A percentile compares a stretch with the other conserved stretches of the same genome.
Evolutionary conservation across 2,329 filamentous ascomycete genomes (phyloP).

Genomic region (Cercospora sojina): DNA sequence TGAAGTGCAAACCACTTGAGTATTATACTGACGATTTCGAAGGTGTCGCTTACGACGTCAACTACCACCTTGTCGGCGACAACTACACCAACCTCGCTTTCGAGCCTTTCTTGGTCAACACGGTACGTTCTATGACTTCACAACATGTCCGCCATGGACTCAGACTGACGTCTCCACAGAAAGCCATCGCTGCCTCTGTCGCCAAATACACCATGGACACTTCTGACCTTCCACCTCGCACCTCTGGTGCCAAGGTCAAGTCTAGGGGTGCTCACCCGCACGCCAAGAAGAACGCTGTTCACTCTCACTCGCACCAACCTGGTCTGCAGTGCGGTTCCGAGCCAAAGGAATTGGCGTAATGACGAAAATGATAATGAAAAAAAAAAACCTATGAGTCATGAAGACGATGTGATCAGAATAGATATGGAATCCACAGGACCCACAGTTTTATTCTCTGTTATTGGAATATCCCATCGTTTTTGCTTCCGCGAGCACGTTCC

Average conservation of each 20-base stretch:
- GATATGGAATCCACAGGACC: neutral
- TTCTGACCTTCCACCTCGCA: conserved; percentile 11
- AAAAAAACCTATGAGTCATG: neutral
- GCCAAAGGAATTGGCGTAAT: conserved; percentile 6
- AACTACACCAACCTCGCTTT: conserved; percentile 55
- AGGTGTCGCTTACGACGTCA: conserved; percentile 49
- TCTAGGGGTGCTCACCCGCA: conserved; percentile 18
- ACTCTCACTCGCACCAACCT: conserved; percentile 14
- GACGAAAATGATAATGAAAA: neutral
- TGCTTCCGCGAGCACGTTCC: neutral
- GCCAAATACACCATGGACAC: conserved; percentile 15
- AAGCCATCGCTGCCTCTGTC: conserved; percentile 10
- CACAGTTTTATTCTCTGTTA: neutral
- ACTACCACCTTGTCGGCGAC: conserved; percentile 58
- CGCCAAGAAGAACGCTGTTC: conserved; percentile 16
- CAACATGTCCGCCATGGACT: neutral
- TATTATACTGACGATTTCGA: neutral
- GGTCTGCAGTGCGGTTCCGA: conserved; percentile 16
- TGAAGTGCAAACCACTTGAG: neutral
- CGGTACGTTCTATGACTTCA: neutral
- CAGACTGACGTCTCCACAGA: neutral
- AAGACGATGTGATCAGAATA: neutral
- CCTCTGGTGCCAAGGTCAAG: conserved; percentile 16
- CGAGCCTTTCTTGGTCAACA: conserved; percentile 55
- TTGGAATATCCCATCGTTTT: neutral